Conservation (phyloP, 2,329 filamentous ascomycete species). For the Blastomyces silverae region DNA sequence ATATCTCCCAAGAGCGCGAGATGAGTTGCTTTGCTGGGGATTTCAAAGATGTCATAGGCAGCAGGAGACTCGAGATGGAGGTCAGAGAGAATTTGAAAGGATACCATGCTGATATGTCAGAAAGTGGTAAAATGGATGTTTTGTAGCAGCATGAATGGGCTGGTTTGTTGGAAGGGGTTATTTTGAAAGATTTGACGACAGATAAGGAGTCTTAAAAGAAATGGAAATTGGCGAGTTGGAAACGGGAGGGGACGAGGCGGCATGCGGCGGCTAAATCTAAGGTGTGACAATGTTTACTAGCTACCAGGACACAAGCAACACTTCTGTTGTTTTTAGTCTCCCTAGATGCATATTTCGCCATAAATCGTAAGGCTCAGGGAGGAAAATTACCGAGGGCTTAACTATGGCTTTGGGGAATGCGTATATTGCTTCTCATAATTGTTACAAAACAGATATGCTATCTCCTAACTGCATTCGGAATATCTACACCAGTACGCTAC, state of each 20-base stretch:
- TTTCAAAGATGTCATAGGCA: constrained; percentile 47
- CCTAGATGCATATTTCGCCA: too few species aligned
- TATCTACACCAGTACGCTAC: background rate
- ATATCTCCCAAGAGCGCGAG: constrained; percentile 55
- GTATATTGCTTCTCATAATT: background rate
- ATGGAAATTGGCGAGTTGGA: background rate
- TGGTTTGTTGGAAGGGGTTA: background rate
- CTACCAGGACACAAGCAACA: background rate
- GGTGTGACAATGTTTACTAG: background rate
- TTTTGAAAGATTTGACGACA: background rate
- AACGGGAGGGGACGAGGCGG: background rate
- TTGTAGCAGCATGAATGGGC: background rate
- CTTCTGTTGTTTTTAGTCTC: background rate
- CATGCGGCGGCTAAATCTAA: background rate
- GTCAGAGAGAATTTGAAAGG: constrained; percentile 50
- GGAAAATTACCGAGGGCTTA: background rate
- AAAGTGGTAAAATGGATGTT: background rate
- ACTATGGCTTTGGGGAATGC: background rate
- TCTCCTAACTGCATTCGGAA: background rate
- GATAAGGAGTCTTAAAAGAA: background rate
- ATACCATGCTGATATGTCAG: constrained; percentile 11
- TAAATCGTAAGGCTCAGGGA: background rate
- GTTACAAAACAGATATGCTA: constrained; percentile 1
- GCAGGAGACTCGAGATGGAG: constrained; percentile 50
- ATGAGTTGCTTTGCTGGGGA: constrained; percentile 44